Evolutionary conservation across 2,329 filamentous ascomycete genomes (phyloP).

Genomic region (Westerdykella aurantiaca): DNA sequence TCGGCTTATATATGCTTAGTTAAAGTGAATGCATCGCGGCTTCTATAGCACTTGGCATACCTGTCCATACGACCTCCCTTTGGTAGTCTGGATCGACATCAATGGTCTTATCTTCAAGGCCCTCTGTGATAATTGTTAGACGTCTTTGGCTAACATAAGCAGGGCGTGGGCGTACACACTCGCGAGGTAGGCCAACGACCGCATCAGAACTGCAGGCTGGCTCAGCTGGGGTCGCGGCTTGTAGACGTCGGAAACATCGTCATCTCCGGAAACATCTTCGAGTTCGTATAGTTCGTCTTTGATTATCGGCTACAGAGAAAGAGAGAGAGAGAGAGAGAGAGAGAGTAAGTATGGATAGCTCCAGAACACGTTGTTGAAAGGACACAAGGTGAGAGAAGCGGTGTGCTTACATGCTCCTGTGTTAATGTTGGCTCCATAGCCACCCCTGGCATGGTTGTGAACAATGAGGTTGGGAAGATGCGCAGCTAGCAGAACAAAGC

Average conservation of each 20-base stretch:
- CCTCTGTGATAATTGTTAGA: constrained; percentile 11
- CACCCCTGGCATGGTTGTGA: too few relatives aligned
- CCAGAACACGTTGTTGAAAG: too few relatives aligned
- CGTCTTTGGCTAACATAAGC: not conserved
- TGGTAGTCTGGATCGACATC: constrained; percentile 45
- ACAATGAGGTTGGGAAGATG: too few relatives aligned
- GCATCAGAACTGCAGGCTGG: constrained; percentile 13
- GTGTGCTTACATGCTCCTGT: too few relatives aligned
- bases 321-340: too few relatives aligned
- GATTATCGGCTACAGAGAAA: too few relatives aligned
- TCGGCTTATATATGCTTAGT: constrained; percentile 12
- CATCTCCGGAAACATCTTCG: constrained; percentile 1
- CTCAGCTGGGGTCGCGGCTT: constrained; percentile 21
- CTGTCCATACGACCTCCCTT: constrained; percentile 43
- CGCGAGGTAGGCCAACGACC: constrained; percentile 19
- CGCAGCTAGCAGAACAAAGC: too few relatives aligned
- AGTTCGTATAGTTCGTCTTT: not conserved
- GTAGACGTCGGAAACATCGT: constrained; percentile 7
- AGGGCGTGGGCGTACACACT: constrained; percentile 14
- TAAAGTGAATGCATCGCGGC: not conserved
- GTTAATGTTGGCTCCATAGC: too few relatives aligned
- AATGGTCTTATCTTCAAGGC: constrained; percentile 22
- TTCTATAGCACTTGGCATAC: constrained; percentile 5
- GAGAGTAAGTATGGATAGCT: too few relatives aligned
- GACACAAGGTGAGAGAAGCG: too few relatives aligned